Evolutionary conservation across 768 basidiomycete species (phyloP).

Genomic region (Trametes gibbosa): DNA sequence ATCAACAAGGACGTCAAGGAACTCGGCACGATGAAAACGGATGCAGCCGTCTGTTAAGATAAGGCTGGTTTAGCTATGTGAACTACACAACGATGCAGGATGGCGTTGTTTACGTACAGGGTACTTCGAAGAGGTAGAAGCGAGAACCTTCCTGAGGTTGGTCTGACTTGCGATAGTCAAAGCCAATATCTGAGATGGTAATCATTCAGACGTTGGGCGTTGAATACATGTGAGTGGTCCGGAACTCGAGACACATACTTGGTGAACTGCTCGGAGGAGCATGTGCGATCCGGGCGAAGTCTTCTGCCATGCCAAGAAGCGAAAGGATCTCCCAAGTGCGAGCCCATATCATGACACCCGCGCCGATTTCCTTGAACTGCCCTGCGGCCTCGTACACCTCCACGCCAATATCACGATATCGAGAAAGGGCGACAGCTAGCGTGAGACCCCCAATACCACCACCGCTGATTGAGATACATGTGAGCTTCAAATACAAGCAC

Average conservation of each 20-base stretch:
- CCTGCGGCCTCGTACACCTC: constrained; percentile 36
- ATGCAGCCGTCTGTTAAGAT: constrained; percentile 29
- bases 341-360: constrained; percentile 36
- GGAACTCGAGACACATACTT: constrained; percentile 11
- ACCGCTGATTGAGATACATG: constrained; percentile 24
- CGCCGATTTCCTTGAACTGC: constrained; percentile 49
- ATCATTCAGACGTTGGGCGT: too few relatives aligned
- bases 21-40: constrained; percentile 48
- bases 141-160: constrained; percentile 35
- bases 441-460: constrained; percentile 34
- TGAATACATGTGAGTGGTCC: too few relatives aligned
- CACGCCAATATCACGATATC: constrained; percentile 26
- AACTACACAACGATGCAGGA: too few relatives aligned
- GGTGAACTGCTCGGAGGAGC: constrained; percentile 22
- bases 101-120: constrained; percentile 30
- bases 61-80: background rate
- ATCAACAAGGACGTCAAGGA: constrained; percentile 42
- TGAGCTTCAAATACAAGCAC: background rate
- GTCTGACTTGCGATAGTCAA: constrained; percentile 47
- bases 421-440: constrained; percentile 30
- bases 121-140: constrained; percentile 41
- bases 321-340: constrained; percentile 29
- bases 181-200: constrained; percentile 36
- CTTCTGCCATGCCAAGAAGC: constrained; percentile 26
- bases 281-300: constrained; percentile 26